Evolutionary conservation across 108 stramenopile genomes (phyloP).

Genomic region (Fragilaria crotonensis): DNA sequence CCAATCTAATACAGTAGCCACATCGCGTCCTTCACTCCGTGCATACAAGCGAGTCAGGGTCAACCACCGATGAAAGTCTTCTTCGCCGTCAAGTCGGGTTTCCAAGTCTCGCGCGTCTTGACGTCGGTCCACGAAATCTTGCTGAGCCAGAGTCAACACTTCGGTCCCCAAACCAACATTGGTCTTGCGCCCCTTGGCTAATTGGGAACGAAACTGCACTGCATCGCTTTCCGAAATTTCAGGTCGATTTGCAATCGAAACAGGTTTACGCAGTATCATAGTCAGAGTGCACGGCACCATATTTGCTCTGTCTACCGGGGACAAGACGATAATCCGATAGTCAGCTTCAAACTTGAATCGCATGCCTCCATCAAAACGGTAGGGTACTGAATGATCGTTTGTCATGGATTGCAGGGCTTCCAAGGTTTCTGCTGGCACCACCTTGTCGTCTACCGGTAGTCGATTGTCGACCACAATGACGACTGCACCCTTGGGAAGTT

Average conservation of each 20-base stretch:
- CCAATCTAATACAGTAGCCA: slow-evolving; percentile 4
- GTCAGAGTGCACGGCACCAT: slow-evolving; percentile 1
- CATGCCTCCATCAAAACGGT: slow-evolving; percentile 43
- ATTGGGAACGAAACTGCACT: background rate
- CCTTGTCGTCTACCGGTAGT: background rate
- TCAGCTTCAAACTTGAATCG: slow-evolving; percentile 44
- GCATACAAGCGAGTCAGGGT: slow-evolving; percentile 39
- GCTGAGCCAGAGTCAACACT: slow-evolving; percentile 29
- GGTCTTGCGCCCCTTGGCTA: background rate
- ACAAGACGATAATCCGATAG: slow-evolving; percentile 40
- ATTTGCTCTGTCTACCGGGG: slow-evolving; percentile 5
- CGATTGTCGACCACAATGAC: slow-evolving; percentile 19
- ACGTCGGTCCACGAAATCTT: slow-evolving; percentile 44
- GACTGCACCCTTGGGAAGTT: slow-evolving; percentile 36
- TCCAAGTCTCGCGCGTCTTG: slow-evolving; percentile 1
- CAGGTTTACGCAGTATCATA: background rate
- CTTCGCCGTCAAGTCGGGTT: slow-evolving; percentile 16
- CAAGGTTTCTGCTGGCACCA: background rate
- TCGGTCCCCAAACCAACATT: slow-evolving; percentile 12
- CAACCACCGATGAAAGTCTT: slow-evolving; percentile 60
- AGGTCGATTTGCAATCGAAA: background rate
- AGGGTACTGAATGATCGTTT: slow-evolving; percentile 23
- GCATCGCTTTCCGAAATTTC: background rate
- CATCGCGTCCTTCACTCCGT: slow-evolving; percentile 11
- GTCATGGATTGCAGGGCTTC: slow-evolving; percentile 3